Conservation (phyloP, 2,329 filamentous ascomycete genomes). For the Colletotrichum lindemuthianum region DNA sequence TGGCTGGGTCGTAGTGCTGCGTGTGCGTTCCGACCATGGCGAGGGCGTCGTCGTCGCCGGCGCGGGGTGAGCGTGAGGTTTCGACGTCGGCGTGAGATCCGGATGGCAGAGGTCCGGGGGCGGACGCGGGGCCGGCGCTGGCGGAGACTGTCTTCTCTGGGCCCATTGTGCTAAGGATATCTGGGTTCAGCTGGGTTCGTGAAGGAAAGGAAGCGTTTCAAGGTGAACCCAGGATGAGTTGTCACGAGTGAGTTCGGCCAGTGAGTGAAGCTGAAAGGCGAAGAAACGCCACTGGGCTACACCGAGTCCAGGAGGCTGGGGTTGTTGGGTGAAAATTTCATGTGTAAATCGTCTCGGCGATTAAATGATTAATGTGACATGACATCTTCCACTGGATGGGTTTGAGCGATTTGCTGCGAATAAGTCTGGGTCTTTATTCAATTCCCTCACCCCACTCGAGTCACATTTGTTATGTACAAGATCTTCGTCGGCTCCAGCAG, state of each 20-base stretch:
- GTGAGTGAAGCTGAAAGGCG: neutral
- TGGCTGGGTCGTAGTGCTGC: slow-evolving; percentile 62
- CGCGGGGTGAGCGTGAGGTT: neutral
- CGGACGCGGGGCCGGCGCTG: slow-evolving; percentile 8
- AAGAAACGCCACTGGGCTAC: neutral
- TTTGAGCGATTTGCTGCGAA: neutral
- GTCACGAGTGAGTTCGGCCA: neutral
- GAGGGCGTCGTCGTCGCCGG: slow-evolving; percentile 59
- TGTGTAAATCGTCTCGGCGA: slow-evolving; percentile 12
- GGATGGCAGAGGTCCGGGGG: neutral
- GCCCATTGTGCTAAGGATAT: slow-evolving; percentile 10
- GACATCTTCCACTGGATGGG: neutral
- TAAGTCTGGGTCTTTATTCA: no score
- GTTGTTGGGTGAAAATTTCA: neutral
- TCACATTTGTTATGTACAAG: no score
- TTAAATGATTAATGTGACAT: neutral
- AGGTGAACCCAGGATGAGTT: slow-evolving; percentile 13
- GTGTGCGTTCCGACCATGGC: slow-evolving; percentile 68
- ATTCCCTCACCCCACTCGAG: no score
- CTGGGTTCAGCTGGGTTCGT: neutral
- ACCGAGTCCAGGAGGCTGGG: neutral
- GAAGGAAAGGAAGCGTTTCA: neutral
- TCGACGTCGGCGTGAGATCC: slow-evolving; percentile 14
- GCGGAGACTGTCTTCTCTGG: slow-evolving; percentile 19
- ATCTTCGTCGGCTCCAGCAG: no score